phyloP scores from a whole-genome alignment of 2,329 filamentous ascomycete species.

The Mollisia scopiformis region DNA sequence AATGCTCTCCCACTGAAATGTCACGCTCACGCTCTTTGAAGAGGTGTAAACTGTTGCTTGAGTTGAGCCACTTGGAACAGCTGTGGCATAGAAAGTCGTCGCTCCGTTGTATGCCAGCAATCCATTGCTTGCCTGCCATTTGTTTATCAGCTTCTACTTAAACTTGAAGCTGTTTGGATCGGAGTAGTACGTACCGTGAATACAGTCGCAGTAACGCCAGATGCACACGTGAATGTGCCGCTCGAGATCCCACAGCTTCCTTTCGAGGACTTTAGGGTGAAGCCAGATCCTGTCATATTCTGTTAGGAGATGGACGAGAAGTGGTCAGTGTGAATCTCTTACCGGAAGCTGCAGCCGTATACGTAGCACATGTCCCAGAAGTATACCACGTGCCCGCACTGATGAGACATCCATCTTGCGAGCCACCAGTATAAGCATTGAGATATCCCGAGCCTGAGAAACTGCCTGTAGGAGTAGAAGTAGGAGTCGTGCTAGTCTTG shows the following conservation, averaged over 20 bases:
- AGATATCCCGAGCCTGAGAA: constrained; percentile 61
- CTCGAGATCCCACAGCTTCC: constrained; percentile 59
- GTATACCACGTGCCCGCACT: constrained; percentile 69
- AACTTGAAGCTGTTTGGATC: not conserved
- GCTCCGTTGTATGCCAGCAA: constrained; percentile 32
- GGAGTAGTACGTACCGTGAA: constrained; percentile 37
- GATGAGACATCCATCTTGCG: constrained; percentile 67
- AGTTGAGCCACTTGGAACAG: constrained; percentile 35
- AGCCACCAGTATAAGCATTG: constrained; percentile 53
- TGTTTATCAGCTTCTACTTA: not conserved
- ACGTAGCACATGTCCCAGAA: constrained; percentile 68
- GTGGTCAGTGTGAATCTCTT: constrained; percentile 38
- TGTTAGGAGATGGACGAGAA: constrained; percentile 1
- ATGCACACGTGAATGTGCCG: constrained; percentile 58
- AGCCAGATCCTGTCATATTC: constrained; percentile 25
- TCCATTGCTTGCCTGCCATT: constrained; percentile 23
- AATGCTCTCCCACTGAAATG: constrained; percentile 34
- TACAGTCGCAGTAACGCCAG: constrained; percentile 43
- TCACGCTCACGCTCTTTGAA: constrained; percentile 33
- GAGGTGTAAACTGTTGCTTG: constrained; percentile 36
- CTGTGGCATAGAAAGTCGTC: constrained; percentile 37
- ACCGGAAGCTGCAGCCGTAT: constrained; percentile 54
- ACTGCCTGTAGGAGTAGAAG: constrained; percentile 31
- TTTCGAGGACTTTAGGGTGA: constrained; percentile 59
- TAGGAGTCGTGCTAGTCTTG: constrained; percentile 14